A percentile compares a stretch with the other conserved stretches of the same genome.
phyloP scores from a whole-genome alignment of 164 flowering plant species.

The Liriodendron chinense region DNA sequence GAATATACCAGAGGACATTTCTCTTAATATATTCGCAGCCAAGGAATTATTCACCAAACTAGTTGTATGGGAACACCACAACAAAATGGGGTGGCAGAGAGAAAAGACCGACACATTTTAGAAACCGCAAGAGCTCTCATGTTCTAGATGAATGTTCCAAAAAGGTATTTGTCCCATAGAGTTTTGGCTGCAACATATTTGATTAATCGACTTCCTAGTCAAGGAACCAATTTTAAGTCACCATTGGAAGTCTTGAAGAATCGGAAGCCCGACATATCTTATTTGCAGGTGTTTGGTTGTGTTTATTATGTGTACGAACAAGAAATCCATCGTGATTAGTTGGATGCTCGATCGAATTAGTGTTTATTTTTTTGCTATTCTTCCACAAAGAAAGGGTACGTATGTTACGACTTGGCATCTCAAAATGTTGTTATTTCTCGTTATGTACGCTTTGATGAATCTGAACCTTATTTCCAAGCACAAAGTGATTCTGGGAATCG shows the following conservation, averaged over 20 bases:
- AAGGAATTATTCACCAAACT: too few species aligned
- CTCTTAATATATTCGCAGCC: background rate
- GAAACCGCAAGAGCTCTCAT: slow-evolving; percentile 12
- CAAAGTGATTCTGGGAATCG: background rate
- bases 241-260: background rate
- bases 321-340: background rate
- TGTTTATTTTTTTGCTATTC: slow-evolving; percentile 19
- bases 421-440: slow-evolving; percentile 4
- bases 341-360: slow-evolving; percentile 4
- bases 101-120: slow-evolving; percentile 17
- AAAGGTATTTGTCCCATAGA: slow-evolving; percentile 11
- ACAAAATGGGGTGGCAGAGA: slow-evolving; percentile 10
- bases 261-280: background rate
- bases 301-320: slow-evolving; percentile 1
- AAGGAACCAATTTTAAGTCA: background rate
- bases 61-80: background rate
- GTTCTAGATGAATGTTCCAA: slow-evolving; percentile 10
- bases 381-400: slow-evolving; percentile 10
- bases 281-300: background rate
- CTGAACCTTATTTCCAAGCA: background rate
- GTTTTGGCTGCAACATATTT: slow-evolving; percentile 6
- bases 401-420: slow-evolving; percentile 1
- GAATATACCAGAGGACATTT: background rate
- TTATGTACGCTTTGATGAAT: slow-evolving; percentile 14
- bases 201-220: slow-evolving; percentile 10